Percentiles rank a stretch among this genome's conserved stretches.
phyloP scores from a whole-genome alignment of 1,284 basidiomycete genomes.

The Sanghuangporus weigelae region DNA sequence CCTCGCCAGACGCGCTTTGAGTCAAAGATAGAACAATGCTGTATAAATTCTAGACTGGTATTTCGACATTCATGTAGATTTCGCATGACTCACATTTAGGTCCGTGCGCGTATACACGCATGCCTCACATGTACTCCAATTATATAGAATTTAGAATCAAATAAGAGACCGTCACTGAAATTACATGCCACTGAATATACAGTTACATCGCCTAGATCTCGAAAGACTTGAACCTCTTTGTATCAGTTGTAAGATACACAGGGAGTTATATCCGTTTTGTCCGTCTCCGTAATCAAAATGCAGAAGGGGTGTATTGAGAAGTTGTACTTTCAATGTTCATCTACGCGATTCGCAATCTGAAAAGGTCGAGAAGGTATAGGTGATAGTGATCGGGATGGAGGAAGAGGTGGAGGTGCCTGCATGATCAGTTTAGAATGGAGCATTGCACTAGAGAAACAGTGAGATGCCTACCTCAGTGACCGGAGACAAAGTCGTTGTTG shows the following conservation, averaged over 20 bases:
- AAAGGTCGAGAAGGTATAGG: conserved; percentile 1
- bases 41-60: background rate
- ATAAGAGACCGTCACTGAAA: background rate
- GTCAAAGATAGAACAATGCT: background rate
- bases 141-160: background rate
- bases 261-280: background rate
- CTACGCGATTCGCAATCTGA: conserved; percentile 4
- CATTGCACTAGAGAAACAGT: background rate
- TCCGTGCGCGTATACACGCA: background rate
- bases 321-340: background rate
- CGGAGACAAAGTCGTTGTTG: conserved; percentile 13
- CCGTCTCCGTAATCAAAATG: background rate
- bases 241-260: background rate
- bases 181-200: background rate
- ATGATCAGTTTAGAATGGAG: background rate
- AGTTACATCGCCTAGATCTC: background rate
- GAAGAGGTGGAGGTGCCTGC: conserved; percentile 11
- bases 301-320: background rate
- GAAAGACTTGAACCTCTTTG: background rate
- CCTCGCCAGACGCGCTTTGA: conserved; percentile 72
- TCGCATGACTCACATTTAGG: background rate
- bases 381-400: background rate
- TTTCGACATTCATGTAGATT: background rate
- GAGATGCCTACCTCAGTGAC: conserved; percentile 6
- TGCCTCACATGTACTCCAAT: background rate